Evolutionary conservation across 345 rosid genomes (phyloP), one percentile per base, ranked within the genome.

Genomic region (Salix dunnii): DNA sequence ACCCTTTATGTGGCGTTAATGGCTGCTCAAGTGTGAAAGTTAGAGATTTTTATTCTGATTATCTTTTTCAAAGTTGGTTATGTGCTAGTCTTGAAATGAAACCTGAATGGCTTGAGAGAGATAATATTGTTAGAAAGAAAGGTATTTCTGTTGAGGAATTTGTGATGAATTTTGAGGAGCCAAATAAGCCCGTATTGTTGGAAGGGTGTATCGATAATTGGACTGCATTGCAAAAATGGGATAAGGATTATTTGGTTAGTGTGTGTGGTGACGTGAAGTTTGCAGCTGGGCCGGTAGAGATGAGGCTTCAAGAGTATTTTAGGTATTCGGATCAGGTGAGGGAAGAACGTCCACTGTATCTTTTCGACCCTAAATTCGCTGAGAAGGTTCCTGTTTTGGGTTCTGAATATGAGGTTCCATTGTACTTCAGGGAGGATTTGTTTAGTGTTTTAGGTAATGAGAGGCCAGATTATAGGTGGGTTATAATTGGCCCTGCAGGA

Each of bases 31-130:
- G 62, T 46, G 12, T 91, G 82, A 86, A 74, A 80, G 88, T 96
- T 60, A 84, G 89, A 76, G 94, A 96, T 66, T 93, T 96, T 75
- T 96, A 87, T 67, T 96, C 98, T 17, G 98, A 96, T 81, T 90
- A 93, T 84, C 79, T 93, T 75, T 93, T 96, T 68, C 99, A 93
- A 86, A 93, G 96, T 69, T 96, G 99, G 99, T 79, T 96, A 35
- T 96, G 98, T 86, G 98, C 99, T 60, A 96, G 90, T 85, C 91
- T 96, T 70, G 99, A 91, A 81, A 93, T 96, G 98, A 96, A 90
- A 83, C 87, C 87, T 2, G 94, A 92, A 76, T 96, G 99, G 99
- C 92, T 96, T 36, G 87, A 87, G 82, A 89, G 97, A 71, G 98
- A 96, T 55, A 91, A 91, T 85, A 87, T 96, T 63, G 77, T 79